Percentiles rank a stretch among this genome's conserved stretches.
Conservation (phyloP, 2,329 filamentous ascomycete genomes). For the Nectriaceae sp. region DNA sequence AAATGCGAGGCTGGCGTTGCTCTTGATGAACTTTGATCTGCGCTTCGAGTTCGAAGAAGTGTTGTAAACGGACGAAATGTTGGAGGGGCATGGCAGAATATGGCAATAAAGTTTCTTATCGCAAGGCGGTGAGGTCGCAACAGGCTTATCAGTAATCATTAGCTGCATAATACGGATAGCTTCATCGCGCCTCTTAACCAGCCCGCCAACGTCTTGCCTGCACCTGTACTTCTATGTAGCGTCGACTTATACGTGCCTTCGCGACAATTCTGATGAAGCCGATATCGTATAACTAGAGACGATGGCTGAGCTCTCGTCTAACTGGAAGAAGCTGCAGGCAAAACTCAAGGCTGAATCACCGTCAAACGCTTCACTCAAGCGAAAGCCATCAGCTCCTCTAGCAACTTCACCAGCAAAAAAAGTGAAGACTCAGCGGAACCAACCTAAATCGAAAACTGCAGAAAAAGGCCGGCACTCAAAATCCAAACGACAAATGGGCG, state of each 20-base stretch:
- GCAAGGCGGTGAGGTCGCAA: slow-evolving; percentile 23
- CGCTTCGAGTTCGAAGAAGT: slow-evolving; percentile 7
- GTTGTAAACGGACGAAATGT: slow-evolving; percentile 12
- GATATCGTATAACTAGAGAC: too few relatives aligned
- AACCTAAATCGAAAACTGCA: slow-evolving; percentile 5
- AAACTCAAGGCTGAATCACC: slow-evolving; percentile 52
- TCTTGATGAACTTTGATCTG: slow-evolving; percentile 28
- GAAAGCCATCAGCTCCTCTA: slow-evolving; percentile 40
- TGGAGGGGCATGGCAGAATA: slow-evolving; percentile 33
- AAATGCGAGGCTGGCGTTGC: slow-evolving; percentile 7
- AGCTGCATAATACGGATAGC: slow-evolving; percentile 25
- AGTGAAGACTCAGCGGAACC: slow-evolving; percentile 24
- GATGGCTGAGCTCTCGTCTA: slow-evolving; percentile 59
- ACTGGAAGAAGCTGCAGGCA: slow-evolving; percentile 79
- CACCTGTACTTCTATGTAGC: too few relatives aligned
- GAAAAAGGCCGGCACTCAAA: slow-evolving; percentile 10
- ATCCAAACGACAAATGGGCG: slow-evolving; percentile 51
- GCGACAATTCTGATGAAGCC: too few relatives aligned
- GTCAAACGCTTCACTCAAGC: slow-evolving; percentile 41
- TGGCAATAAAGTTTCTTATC: slow-evolving; percentile 23
- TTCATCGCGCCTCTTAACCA: background rate
- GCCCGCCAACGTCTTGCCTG: too few relatives aligned
- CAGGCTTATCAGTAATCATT: slow-evolving; percentile 20
- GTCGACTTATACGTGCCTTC: background rate
- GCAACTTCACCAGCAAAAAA: slow-evolving; percentile 31